Evolutionary conservation across 2,329 filamentous ascomycete genomes (phyloP).

Genomic region (Cercospora sp.): DNA sequence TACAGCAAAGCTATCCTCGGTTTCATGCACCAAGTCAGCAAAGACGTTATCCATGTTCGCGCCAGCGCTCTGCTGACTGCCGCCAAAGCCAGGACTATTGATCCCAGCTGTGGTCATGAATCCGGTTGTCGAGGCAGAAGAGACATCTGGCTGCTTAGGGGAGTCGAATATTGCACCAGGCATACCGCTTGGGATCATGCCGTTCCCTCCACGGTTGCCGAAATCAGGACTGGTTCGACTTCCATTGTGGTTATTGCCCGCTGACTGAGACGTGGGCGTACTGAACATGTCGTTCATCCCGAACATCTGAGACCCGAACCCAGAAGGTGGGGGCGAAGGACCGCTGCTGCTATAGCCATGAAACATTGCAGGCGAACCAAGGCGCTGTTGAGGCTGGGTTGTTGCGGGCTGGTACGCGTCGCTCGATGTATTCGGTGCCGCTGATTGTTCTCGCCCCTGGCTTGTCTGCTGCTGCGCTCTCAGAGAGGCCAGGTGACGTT

Average conservation of each 20-base stretch:
- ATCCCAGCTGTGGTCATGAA: slow-evolving; percentile 31
- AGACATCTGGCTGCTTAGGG: slow-evolving; percentile 30
- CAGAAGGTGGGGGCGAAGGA: slow-evolving; percentile 27
- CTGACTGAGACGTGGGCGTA: slow-evolving; percentile 9
- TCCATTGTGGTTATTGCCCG: not conserved
- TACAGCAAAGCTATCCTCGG: slow-evolving; percentile 32
- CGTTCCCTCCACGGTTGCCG: slow-evolving; percentile 9
- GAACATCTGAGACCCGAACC: slow-evolving; percentile 36
- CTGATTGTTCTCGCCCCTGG: slow-evolving; percentile 33
- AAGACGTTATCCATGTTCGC: slow-evolving; percentile 40
- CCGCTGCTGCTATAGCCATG: slow-evolving; percentile 22
- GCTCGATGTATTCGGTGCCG: slow-evolving; percentile 31
- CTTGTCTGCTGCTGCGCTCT: slow-evolving; percentile 21
- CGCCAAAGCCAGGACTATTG: slow-evolving; percentile 38
- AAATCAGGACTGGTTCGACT: slow-evolving; percentile 22
- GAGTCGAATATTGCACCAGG: slow-evolving; percentile 37
- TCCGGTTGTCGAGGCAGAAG: slow-evolving; percentile 16
- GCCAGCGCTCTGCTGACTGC: slow-evolving; percentile 35
- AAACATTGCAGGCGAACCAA: slow-evolving; percentile 35
- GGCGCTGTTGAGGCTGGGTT: slow-evolving; percentile 24
- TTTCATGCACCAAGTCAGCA: slow-evolving; percentile 40
- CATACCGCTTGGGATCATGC: slow-evolving; percentile 28
- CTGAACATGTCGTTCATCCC: slow-evolving; percentile 29
- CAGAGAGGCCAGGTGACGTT: slow-evolving; percentile 17
- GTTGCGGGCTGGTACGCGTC: slow-evolving; percentile 19